Evolutionary conservation across 2,329 filamentous ascomycete species (phyloP), one percentile per base, ranked within the genome.

Genomic region (Epichloe amarillans): DNA sequence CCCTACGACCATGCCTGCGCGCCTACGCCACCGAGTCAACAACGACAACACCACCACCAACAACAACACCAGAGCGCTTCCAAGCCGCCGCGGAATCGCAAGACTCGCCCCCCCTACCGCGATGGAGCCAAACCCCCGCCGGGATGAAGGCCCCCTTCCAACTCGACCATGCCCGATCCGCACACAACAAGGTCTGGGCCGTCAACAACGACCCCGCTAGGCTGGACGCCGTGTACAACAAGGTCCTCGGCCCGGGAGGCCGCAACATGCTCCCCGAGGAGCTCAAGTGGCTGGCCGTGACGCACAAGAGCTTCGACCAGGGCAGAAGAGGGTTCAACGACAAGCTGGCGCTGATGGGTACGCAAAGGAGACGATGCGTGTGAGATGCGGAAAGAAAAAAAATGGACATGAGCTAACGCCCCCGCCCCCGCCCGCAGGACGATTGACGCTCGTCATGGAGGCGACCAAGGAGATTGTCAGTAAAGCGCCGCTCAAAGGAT

Each of bases 241-340:
- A 75, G 49, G 77, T 97, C 58, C 70, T 97, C 50, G 91, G 90
- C 5, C 73, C 73, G 45, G 81, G 77, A 44, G 87, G 86, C 52
- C 79, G 86, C 58, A 79, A 77, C 59, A 66, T 93, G 65, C 74
- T 98, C 83, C 85, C 85, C 2, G 90, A 96, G 15, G 91, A 98
- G 70, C 75, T 93, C 55, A 97, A 96, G 72, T 98, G 93, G 93
- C 73, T 97, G 62, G 90, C 90, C 33, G 80, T 98, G 51, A 98
- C 93, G 57, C 93, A 97, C 69, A 97, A 97, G 79, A 96, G 89
- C 69, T 97, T 95, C 63, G 91, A 98, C 65, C 89, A 97, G 64
- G 93, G 90, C 49, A 77, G 88, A 62, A 83, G 90, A 73, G 91
- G 91, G 1, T 95, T 91, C 71, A 98, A 98, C 66, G 91, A 96